Evolutionary conservation across 768 basidiomycete species (phyloP), one percentile per base, ranked within the genome.

Genomic region (Chalciporus sphaerocephalus): DNA sequence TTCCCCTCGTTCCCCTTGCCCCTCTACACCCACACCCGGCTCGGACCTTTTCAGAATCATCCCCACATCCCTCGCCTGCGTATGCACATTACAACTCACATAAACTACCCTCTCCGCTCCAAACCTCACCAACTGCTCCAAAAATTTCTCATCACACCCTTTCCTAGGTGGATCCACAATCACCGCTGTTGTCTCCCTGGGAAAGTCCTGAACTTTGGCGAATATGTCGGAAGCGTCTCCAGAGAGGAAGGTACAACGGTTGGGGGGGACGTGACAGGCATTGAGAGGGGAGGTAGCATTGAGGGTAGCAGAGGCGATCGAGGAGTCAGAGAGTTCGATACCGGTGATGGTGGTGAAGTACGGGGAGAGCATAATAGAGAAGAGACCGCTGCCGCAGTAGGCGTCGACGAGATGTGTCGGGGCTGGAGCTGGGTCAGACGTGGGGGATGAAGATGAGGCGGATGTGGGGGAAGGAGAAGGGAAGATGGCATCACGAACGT

Each of bases 1-100:
- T 40, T 32, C n/a, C 56, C 64, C 69, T 55, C 60, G 62, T 46
- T 54, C 70, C 32, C 54, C 70, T 33, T 61, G 66, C 41, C 52
- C 68, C 41, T 57, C 69, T 33, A 52, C 70, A 38, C 64, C 69
- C 38, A 53, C 68, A 44, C 61, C 68, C 37, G 62, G 70, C 54
- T 67, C 66, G 50, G 74, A 75, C 60, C 78, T 66, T 17, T 54
- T 46, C 35, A 83, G 25, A 27, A 96, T 79, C 66, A 72, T 78
- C 13, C 89, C 92, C 2, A 96, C 74, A 65, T 96, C 94, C 56
- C 93, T 70, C 24, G 88, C 89, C 70, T 91, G 88, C 7, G 92
- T 92, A 57, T 94, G 93, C 38, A 96, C 93, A 60, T 95, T 96
- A 58, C 93, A 96, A 60, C 88, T 92, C 46, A 97, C 91, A 59